These are phyloP conservation scores for Solioccasus polychromus DNA, from an alignment of 768 basidiomycete genomes.

Conservation along the genomic window DNA sequence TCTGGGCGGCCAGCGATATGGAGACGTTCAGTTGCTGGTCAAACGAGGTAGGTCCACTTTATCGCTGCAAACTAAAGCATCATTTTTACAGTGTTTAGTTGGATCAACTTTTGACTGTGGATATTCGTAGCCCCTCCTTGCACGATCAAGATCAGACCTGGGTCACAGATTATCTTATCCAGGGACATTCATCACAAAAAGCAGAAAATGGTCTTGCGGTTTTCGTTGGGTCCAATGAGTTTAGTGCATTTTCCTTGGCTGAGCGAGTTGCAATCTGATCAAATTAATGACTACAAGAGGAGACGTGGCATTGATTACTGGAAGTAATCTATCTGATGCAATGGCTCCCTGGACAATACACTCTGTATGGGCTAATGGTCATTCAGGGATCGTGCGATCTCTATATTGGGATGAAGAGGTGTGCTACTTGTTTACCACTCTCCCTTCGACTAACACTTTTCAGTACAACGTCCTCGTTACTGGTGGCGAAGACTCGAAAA, in stretches of 20 bases:
- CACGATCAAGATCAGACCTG: conserved; percentile 57
- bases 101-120: conserved; percentile 52
- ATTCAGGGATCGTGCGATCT: conserved; percentile 55
- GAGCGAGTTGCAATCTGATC: not conserved
- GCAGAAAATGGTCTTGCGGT: conserved; percentile 40
- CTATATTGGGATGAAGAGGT: conserved; percentile 57
- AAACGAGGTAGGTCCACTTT: conserved; percentile 46
- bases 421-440: not conserved
- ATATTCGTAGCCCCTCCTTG: conserved; percentile 64
- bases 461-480: conserved; percentile 44
- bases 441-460: conserved; percentile 1
- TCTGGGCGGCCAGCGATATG: conserved; percentile 95
- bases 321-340: conserved; percentile 35
- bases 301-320: conserved; percentile 54
- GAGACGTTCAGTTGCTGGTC: conserved; percentile 90
- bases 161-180: conserved; percentile 78
- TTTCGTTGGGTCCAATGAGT: conserved; percentile 78
- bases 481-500: conserved; percentile 50
- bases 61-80: not conserved
- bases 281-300: conserved; percentile 46
- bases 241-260: conserved; percentile 14
- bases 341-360: conserved; percentile 47
- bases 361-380: conserved; percentile 53
- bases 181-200: conserved; percentile 36
- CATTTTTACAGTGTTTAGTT: conserved; percentile 42